Evolutionary conservation across 805 yeast species (phyloP).

Genomic region (Yueomyces sinensis): DNA sequence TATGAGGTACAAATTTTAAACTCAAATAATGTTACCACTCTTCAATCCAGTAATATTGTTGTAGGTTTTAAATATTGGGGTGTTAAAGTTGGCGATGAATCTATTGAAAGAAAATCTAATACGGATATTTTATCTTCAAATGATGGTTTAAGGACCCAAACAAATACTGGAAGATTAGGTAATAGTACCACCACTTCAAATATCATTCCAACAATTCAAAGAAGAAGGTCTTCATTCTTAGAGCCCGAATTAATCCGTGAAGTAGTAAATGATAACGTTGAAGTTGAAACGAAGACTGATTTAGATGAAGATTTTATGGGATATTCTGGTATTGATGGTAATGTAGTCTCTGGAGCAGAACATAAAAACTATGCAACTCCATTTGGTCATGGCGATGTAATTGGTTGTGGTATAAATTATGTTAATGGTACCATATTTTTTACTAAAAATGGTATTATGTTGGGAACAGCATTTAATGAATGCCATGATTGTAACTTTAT

Average conservation of each 20-base stretch:
- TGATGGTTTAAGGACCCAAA: neutral
- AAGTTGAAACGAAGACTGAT: conserved; percentile 1
- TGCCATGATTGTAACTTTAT: conserved; percentile 28
- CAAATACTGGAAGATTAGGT: neutral
- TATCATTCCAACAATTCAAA: neutral
- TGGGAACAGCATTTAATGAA: conserved; percentile 42
- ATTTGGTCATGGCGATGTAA: conserved; percentile 45
- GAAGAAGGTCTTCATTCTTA: conserved; percentile 5
- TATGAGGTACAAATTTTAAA: conserved; percentile 17
- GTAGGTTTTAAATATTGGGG: conserved; percentile 16
- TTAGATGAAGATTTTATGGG: conserved; percentile 17
- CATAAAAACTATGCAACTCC: conserved; percentile 12
- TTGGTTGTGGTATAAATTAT: conserved; percentile 80
- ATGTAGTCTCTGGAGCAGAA: conserved; percentile 13
- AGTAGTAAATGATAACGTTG: conserved; percentile 1
- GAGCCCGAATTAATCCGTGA: conserved; percentile 4
- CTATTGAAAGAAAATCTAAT: neutral
- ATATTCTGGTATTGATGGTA: conserved; percentile 21
- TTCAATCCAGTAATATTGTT: conserved; percentile 16
- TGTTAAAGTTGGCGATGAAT: neutral
- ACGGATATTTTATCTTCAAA: neutral
- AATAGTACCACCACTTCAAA: neutral
- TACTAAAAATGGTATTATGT: conserved; percentile 66
- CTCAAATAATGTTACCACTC: conserved; percentile 16
- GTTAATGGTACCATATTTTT: conserved; percentile 49